Evolutionary conservation across 1,139 yeast genomes (phyloP), one percentile per base, ranked within the genome.

Genomic region (Debaryomycetaceae sp.): DNA sequence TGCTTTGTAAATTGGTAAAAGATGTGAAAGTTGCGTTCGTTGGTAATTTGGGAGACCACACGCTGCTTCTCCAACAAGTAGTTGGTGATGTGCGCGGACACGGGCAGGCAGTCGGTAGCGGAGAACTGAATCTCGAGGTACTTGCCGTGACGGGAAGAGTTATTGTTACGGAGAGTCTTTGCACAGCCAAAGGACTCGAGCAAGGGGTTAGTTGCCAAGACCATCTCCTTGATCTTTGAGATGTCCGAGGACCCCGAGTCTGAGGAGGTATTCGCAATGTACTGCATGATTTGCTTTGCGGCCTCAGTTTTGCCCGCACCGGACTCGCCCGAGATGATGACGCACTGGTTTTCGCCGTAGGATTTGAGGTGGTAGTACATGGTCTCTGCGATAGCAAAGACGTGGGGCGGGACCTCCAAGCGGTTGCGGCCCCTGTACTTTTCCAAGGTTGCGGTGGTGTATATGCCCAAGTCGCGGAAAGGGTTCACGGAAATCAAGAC

Each of bases 301-400:
- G 98, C 97, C 56, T 90, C 98, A 5, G 98, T 90, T 53, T 90
- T 90, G 30, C 99, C 99, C 3, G 99, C 98, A 37, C 99, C 99
- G 1, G 96, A 85, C 53, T 92, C 99, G 30, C 99, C 99, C 4
- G 96, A 85, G 41, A 92, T 92, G 45, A 92, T 92, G 25, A 92
- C 98, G 68, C 98, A 90, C 54, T 92, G 98, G 51, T 78, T 86
- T 46, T 92, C 98, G 33, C 82, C 76, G 55, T 92, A 92, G 1
- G 94, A 80, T 56, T 87, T 87, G 76, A 92, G 72, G 52, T 87
- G 83, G 58, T 92, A 90, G 56, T 80, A 90, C 95, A 92, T 87
- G 23, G 93, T 62, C 55, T 92, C 99, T 13, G 99, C 98, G 45
- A 90, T 87, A 30, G 97, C 95, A 56, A 80, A 92, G 25, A 92